phyloP scores from a whole-genome alignment of 169 alveolate genomes.

The Theileria equi region DNA sequence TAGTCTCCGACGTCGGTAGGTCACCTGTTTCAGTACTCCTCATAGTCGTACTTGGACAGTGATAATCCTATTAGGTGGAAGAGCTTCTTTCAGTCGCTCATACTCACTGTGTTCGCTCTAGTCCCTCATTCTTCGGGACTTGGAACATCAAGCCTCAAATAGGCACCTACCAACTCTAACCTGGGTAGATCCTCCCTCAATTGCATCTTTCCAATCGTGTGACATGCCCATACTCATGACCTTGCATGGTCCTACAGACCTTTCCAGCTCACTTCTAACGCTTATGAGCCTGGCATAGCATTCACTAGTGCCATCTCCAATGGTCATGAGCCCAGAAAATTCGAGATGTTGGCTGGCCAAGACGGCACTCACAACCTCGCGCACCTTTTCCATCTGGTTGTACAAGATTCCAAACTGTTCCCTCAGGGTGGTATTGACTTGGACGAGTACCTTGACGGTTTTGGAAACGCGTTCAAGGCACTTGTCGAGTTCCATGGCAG shows the following conservation, averaged over 20 bases:
- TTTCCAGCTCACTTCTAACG: constrained; percentile 19
- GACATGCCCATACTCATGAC: constrained; percentile 92
- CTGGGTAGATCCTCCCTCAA: constrained; percentile 82
- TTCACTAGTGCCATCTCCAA: constrained; percentile 74
- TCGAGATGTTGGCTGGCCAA: constrained; percentile 73
- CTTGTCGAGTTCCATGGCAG: constrained; percentile 73
- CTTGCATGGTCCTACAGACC: constrained; percentile 68
- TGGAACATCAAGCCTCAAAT: constrained; percentile 62
- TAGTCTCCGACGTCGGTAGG: too few relatives aligned
- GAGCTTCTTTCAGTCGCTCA: too few relatives aligned
- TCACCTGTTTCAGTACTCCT: too few relatives aligned
- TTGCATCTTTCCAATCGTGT: constrained; percentile 88
- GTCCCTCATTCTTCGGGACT: too few relatives aligned
- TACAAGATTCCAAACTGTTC: constrained; percentile 83
- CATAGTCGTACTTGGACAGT: too few relatives aligned
- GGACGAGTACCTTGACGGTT: constrained; percentile 66
- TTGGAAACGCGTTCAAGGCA: constrained; percentile 17
- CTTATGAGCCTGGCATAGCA: constrained; percentile 26
- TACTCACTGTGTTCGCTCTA: too few relatives aligned
- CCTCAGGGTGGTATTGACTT: constrained; percentile 86
- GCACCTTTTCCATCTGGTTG: constrained; percentile 60
- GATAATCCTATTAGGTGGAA: too few relatives aligned
- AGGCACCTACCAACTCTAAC: constrained; percentile 90
- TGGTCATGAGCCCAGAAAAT: constrained; percentile 91
- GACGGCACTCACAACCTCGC: constrained; percentile 70